A percentile compares a stretch with the other conserved stretches of the same genome.
Conservation (phyloP, 179 eudicot genomes). For the Camellia oleifera region DNA sequence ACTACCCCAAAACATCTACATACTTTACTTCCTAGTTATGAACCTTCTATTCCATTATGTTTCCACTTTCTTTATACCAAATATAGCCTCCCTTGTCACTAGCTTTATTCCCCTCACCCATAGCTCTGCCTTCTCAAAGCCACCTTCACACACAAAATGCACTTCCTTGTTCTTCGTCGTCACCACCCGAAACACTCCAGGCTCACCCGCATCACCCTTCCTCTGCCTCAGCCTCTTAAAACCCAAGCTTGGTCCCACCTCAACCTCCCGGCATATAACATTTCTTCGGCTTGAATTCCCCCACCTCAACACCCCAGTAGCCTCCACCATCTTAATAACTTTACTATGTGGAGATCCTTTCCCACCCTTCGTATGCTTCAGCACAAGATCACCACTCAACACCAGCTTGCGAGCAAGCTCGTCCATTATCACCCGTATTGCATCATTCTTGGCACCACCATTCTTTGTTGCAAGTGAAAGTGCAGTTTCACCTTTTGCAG, state of each 20-base stretch:
- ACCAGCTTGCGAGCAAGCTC: slow-evolving; percentile 66
- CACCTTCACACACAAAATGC: slow-evolving; percentile 82
- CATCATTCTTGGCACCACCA: slow-evolving; percentile 28
- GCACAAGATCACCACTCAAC: slow-evolving; percentile 42
- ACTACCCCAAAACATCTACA: slow-evolving; percentile 20
- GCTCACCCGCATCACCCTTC: slow-evolving; percentile 54
- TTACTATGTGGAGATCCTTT: slow-evolving; percentile 75
- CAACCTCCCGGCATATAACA: slow-evolving; percentile 54
- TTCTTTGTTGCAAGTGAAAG: slow-evolving; percentile 53
- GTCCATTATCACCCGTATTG: slow-evolving; percentile 54
- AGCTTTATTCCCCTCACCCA: slow-evolving; percentile 95
- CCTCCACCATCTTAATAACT: slow-evolving; percentile 44
- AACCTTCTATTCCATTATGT: not conserved
- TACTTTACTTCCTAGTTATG: not conserved
- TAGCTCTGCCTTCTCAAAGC: slow-evolving; percentile 64
- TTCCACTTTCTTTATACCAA: slow-evolving; percentile 21
- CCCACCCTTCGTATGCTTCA: slow-evolving; percentile 79
- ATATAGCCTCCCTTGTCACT: slow-evolving; percentile 51
- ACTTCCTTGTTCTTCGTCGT: slow-evolving; percentile 80
- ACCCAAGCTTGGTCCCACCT: slow-evolving; percentile 53
- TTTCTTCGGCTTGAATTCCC: slow-evolving; percentile 62
- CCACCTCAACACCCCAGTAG: slow-evolving; percentile 62
- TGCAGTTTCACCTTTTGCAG: slow-evolving; percentile 62
- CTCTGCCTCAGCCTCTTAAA: slow-evolving; percentile 43
- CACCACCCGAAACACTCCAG: slow-evolving; percentile 72